Evolutionary conservation across 2,329 filamentous ascomycete genomes (phyloP).

Genomic region (Coccinonectria pachysandricola): DNA sequence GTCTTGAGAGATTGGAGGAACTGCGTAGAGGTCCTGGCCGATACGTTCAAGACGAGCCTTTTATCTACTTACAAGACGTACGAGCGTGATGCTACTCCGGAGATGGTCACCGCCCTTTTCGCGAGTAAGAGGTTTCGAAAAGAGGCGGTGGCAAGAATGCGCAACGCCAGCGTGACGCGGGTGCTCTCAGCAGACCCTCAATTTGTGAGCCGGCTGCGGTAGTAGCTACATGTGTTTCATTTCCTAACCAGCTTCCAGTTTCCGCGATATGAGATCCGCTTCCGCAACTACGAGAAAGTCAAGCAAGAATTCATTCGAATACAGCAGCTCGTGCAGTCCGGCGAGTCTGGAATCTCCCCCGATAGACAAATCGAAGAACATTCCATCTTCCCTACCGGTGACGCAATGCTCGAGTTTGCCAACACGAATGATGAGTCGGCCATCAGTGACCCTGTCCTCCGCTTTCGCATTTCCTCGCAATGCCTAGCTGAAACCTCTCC

Average conservation of each 20-base stretch:
- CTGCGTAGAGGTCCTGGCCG: conserved; percentile 31
- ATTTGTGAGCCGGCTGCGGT: conserved; percentile 23
- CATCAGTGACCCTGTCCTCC: conserved; percentile 28
- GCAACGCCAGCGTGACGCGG: conserved; percentile 32
- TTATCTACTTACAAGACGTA: conserved; percentile 35
- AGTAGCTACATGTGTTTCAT: background rate
- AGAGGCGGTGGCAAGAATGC: conserved; percentile 34
- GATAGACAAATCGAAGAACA: conserved; percentile 31
- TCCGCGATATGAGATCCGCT: conserved; percentile 35
- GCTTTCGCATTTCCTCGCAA: conserved; percentile 42
- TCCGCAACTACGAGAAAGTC: conserved; percentile 35
- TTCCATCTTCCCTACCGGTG: conserved; percentile 34
- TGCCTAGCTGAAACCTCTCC: conserved; percentile 41
- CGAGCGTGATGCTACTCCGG: conserved; percentile 31
- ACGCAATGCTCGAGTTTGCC: conserved; percentile 42
- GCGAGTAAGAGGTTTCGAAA: conserved; percentile 31
- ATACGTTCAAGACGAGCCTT: conserved; percentile 31
- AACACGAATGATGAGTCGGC: conserved; percentile 27
- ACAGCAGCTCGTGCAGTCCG: conserved; percentile 29
- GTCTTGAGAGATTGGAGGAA: conserved; percentile 35
- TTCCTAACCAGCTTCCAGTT: conserved; percentile 21
- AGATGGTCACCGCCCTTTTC: conserved; percentile 34
- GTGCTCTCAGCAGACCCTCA: conserved; percentile 33
- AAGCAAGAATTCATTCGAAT: conserved; percentile 31
- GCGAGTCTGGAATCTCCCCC: conserved; percentile 30